A percentile compares a stretch with the other conserved stretches of the same genome.
These are phyloP conservation scores for Arabidopsis hybrid DNA, from an alignment of 441 rosid genomes.

Conservation along the genomic window DNA sequence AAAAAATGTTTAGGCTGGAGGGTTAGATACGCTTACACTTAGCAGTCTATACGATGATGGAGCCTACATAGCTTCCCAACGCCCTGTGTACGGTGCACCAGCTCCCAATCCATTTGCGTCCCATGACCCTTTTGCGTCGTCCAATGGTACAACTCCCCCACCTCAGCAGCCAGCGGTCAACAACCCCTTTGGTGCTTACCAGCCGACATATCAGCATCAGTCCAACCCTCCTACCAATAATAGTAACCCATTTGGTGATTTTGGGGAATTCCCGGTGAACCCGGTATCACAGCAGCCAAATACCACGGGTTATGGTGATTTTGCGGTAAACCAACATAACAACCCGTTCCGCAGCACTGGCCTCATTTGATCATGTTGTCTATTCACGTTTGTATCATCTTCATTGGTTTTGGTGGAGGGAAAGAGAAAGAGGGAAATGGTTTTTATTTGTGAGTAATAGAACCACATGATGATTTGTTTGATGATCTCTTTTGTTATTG, in stretches of 20 bases:
- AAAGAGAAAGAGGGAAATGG: slow-evolving; percentile 21
- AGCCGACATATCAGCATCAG: slow-evolving; percentile 60
- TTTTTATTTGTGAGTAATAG: slow-evolving; percentile 44
- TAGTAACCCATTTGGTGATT: slow-evolving; percentile 81
- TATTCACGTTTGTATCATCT: slow-evolving; percentile 28
- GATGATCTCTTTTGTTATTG: slow-evolving; percentile 32
- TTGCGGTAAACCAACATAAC: slow-evolving; percentile 56
- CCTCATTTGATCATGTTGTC: slow-evolving; percentile 54
- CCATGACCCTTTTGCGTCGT: slow-evolving; percentile 72
- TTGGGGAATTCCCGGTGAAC: slow-evolving; percentile 63
- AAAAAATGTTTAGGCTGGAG: slow-evolving; percentile 39
- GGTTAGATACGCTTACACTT: slow-evolving; percentile 87
- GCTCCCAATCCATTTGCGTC: slow-evolving; percentile 90
- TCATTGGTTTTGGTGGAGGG: slow-evolving; percentile 35
- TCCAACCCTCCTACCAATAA: slow-evolving; percentile 46
- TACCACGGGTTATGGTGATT: slow-evolving; percentile 60
- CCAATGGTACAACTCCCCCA: slow-evolving; percentile 54
- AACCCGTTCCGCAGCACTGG: slow-evolving; percentile 90
- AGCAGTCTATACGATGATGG: slow-evolving; percentile 82
- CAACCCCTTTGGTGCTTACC: slow-evolving; percentile 82
- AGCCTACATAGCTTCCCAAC: slow-evolving; percentile 84
- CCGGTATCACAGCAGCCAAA: slow-evolving; percentile 49
- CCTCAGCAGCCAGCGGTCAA: slow-evolving; percentile 49
- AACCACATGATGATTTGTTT: slow-evolving; percentile 42
- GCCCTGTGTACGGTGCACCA: slow-evolving; percentile 78